phyloP scores from a whole-genome alignment of 257 asterid genomes.

The Solanum boliviense region DNA sequence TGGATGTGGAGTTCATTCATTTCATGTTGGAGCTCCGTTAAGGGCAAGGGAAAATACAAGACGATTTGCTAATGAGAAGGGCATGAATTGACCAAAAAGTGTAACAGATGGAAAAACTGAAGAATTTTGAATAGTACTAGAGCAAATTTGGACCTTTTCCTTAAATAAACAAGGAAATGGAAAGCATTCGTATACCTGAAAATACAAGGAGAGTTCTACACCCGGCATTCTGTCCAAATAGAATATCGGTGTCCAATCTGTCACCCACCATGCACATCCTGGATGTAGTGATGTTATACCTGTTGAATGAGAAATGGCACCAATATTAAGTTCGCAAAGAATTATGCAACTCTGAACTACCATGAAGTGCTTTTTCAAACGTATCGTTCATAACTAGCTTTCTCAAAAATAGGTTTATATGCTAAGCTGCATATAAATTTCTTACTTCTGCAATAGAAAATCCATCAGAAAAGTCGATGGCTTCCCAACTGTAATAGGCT shows the following conservation, averaged over 20 bases:
- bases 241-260: conserved; percentile 78
- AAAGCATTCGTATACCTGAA: conserved; percentile 36
- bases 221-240: conserved; percentile 79
- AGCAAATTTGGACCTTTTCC: not conserved
- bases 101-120: not conserved
- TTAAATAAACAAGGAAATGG: not conserved
- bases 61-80: not conserved
- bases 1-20: not conserved
- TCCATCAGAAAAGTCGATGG: conserved; percentile 95
- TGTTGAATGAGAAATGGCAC: conserved; percentile 12
- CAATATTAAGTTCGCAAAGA: not conserved
- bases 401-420: not conserved
- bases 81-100: not conserved
- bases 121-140: not conserved
- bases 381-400: not conserved
- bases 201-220: conserved; percentile 91
- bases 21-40: not conserved
- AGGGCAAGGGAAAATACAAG: not conserved
- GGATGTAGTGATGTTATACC: conserved; percentile 56
- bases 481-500: conserved; percentile 83
- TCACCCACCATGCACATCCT: conserved; percentile 98
- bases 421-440: not conserved
- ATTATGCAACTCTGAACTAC: not conserved
- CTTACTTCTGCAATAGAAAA: conserved; percentile 60
- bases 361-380: not conserved